Percentiles rank a stretch among this genome's conserved stretches.
These are phyloP conservation scores for Aspergillus hortae DNA, from an alignment of 2,329 filamentous ascomycete genomes.

Conservation along the genomic window DNA sequence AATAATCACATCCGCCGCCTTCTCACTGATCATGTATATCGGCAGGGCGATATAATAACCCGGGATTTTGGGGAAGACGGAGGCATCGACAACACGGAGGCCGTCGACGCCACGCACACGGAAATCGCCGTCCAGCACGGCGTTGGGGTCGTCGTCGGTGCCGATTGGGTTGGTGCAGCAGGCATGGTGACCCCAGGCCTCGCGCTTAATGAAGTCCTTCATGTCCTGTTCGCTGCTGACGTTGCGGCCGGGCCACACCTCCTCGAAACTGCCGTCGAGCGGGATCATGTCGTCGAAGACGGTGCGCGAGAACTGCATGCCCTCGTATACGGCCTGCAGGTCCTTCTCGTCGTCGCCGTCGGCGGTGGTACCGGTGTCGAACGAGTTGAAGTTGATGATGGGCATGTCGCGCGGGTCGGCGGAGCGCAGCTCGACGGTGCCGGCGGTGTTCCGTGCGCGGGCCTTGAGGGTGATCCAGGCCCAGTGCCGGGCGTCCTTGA, in stretches of 20 bases:
- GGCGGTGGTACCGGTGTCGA: constrained; percentile 32
- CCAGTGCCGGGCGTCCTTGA: constrained; percentile 40
- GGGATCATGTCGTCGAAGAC: constrained; percentile 42
- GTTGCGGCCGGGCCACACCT: constrained; percentile 42
- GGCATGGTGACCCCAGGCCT: constrained; percentile 57
- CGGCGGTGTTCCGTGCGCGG: constrained; percentile 59
- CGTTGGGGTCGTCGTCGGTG: constrained; percentile 48
- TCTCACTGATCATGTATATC: constrained; percentile 58
- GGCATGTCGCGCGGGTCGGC: constrained; percentile 62
- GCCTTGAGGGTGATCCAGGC: constrained; percentile 54
- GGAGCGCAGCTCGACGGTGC: constrained; percentile 58
- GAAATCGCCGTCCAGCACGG: constrained; percentile 56
- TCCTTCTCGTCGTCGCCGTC: constrained; percentile 49
- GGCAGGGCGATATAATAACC: constrained; percentile 53
- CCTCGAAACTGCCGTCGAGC: constrained; percentile 44
- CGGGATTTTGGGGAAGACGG: constrained; percentile 54
- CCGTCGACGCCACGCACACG: constrained; percentile 54
- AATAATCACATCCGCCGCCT: constrained; percentile 57
- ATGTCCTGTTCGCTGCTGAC: constrained; percentile 43
- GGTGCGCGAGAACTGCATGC: constrained; percentile 50
- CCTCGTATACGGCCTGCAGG: constrained; percentile 54
- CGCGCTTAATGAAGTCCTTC: constrained; percentile 47
- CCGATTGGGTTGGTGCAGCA: constrained; percentile 55
- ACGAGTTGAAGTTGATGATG: constrained; percentile 60
- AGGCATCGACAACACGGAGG: constrained; percentile 60